A percentile compares a stretch with the other conserved stretches of the same genome.
These are phyloP conservation scores for Paramecium sonneborni DNA, from an alignment of 73 alveolate genomes.

Conservation along the genomic window DNA sequence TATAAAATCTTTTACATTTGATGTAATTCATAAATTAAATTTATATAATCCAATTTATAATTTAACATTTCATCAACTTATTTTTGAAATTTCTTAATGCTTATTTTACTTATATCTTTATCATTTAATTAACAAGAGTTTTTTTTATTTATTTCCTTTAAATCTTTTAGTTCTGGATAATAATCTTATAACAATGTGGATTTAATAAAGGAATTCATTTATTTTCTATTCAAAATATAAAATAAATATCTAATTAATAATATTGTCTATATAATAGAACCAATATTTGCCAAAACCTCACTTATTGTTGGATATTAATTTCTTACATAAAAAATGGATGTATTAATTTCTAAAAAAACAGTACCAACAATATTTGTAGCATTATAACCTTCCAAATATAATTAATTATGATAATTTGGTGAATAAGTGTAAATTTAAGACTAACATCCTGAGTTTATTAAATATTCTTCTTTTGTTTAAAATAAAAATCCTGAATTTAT, in stretches of 20 bases:
- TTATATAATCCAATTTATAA: background rate
- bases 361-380: background rate
- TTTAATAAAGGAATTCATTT: background rate
- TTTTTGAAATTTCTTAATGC: background rate
- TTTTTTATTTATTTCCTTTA: background rate
- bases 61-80: background rate
- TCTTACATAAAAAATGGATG: background rate
- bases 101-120: background rate
- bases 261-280: background rate
- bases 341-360: background rate
- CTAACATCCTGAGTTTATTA: background rate
- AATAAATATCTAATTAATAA: background rate
- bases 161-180: background rate
- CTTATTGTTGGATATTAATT: background rate
- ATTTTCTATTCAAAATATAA: background rate
- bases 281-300: background rate
- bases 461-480: background rate
- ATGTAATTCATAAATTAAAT: background rate
- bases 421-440: background rate
- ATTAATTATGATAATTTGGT: background rate
- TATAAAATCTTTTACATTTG: background rate
- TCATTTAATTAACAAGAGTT: background rate
- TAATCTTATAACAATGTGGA: background rate
- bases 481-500: background rate
- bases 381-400: background rate